These are phyloP conservation scores for Phytophthora foliorum DNA, from an alignment of 352 stramenopile genomes.

Conservation along the genomic window DNA sequence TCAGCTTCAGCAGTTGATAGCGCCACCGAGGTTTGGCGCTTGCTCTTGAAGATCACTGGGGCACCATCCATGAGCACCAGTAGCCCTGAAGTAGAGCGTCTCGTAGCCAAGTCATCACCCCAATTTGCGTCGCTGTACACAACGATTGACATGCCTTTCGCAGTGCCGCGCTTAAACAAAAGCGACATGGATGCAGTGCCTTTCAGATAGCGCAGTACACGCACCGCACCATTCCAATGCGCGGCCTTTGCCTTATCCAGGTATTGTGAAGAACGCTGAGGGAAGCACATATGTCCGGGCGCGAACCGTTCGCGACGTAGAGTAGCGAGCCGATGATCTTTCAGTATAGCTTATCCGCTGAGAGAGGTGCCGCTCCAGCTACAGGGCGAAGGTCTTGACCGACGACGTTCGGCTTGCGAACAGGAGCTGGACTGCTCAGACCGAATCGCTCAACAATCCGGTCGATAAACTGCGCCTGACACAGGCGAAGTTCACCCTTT, in stretches of 20 bases:
- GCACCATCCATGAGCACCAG: conserved; percentile 13
- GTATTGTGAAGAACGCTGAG: conserved; percentile 24
- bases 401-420: conserved; percentile 1
- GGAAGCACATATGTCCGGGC: conserved; percentile 19
- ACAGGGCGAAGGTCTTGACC: conserved; percentile 8
- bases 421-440: background rate
- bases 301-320: conserved; percentile 28
- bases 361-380: background rate
- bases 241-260: conserved; percentile 17
- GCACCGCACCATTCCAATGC: conserved; percentile 28
- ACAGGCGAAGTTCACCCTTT: background rate
- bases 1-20: conserved; percentile 33
- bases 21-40: conserved; percentile 18
- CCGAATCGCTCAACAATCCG: conserved; percentile 6
- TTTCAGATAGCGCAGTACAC: conserved; percentile 30
- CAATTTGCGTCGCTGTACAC: conserved; percentile 34
- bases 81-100: conserved; percentile 30
- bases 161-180: conserved; percentile 8
- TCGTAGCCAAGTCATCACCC: conserved; percentile 19
- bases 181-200: background rate
- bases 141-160: background rate
- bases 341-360: background rate
- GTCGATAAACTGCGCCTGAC: conserved; percentile 1
- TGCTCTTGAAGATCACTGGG: conserved; percentile 35
- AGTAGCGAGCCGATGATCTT: conserved; percentile 17